Evolutionary conservation across 148 eudicot species (phyloP), one percentile per base, ranked within the genome.

Genomic region (Hydrangea macrophylla): DNA sequence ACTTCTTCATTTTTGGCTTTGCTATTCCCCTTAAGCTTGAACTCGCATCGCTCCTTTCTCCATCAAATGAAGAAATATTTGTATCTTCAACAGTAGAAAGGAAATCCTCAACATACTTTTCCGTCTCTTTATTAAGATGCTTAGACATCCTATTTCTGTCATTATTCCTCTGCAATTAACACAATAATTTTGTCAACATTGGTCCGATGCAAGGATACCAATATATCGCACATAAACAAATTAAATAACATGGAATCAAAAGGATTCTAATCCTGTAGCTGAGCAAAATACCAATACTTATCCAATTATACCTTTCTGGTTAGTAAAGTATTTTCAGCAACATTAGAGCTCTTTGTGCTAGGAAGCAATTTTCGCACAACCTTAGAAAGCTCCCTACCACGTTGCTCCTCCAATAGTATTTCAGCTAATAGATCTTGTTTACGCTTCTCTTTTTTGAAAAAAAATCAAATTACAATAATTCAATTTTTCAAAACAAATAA

Each of bases 11-110:
- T 70, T 51, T 77, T 62, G 75, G 71, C 71, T 62, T 90, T 25
- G 77, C 44, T 27, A 68, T 23, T 53, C 83, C 83, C 61, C 87
- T 90, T 44, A 88, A 62, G 64, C 75, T 73, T 23, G 97, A 94
- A 76, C 99, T 90, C 30, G 87, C 78, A 62, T 94, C 99, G 37
- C 99, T 90, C 69, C 91, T 81, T 79, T 89, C 99, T 48, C 93
- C 99, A 74, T 94, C 99, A 72, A 87, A 86, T 15, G 99, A 94
- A 57, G 99, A 90, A 60, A 87, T 67, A 65, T 94, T 96, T 1
- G 97, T 90, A 67, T 94, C 99, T 86, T 90, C 97, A 30, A 94
- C 79, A 78, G 88, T 94, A 26, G 87, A 86, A 55, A 91, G 82
- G 75, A 94, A 94, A 60, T 94, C 99, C 59, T 86, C 97, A 24